Conservation (phyloP, 192 early-diverging fungal species). For the Podila minutissima region DNA sequence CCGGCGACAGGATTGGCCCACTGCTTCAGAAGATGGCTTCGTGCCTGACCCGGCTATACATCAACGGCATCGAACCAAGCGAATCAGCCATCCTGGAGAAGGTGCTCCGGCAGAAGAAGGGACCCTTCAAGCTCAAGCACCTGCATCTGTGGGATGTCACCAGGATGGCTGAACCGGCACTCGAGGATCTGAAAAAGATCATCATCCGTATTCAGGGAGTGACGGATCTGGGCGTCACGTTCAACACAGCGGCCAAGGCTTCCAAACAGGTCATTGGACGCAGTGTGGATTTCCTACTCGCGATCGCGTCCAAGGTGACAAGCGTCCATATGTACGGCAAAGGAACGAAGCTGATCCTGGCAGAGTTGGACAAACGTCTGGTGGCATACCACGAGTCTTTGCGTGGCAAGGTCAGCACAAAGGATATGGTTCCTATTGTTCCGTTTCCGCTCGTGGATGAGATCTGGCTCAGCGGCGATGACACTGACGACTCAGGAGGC, state of each 20-base stretch:
- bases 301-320: neutral
- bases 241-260: conserved; percentile 6
- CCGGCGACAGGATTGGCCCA: conserved; percentile 18
- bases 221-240: neutral
- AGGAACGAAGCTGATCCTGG: neutral
- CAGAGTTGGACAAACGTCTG: neutral
- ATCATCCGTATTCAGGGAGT: neutral
- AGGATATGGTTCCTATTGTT: too few relatives aligned
- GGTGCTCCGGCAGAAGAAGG: conserved; percentile 21
- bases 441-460: too few relatives aligned
- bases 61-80: neutral
- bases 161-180: neutral
- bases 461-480: too few relatives aligned
- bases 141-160: conserved; percentile 7
- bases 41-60: neutral
- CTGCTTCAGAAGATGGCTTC: too few relatives aligned
- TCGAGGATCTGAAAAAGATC: conserved; percentile 29
- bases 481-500: neutral
- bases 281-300: neutral
- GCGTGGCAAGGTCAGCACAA: too few relatives aligned
- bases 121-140: conserved; percentile 18
- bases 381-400: too few relatives aligned
- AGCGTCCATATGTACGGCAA: neutral
- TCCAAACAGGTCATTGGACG: neutral
- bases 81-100: conserved; percentile 25